Evolutionary conservation across 768 basidiomycete species (phyloP).

Genomic region (Psilocybe cubensis): DNA sequence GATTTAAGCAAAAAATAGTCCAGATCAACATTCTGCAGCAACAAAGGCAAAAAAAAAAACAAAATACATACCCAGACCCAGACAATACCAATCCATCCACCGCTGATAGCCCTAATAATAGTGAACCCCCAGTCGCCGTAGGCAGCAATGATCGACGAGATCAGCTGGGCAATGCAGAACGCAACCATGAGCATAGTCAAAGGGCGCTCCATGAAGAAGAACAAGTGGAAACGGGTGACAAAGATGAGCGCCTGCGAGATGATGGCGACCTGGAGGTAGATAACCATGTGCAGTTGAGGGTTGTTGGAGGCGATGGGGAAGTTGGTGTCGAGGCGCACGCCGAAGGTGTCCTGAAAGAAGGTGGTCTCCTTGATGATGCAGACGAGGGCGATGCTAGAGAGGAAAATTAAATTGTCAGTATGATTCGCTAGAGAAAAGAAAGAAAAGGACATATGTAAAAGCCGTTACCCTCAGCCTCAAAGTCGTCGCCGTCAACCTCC

Average conservation of each 20-base stretch:
- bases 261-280: conserved; percentile 97
- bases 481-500: conserved; percentile 83
- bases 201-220: conserved; percentile 97
- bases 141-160: conserved; percentile 94
- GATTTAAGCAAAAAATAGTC: conserved; percentile 54
- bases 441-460: conserved; percentile 73
- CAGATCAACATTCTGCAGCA: conserved; percentile 12
- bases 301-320: conserved; percentile 58
- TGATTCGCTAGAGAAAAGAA: neutral
- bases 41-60: neutral
- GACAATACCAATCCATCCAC: conserved; percentile 95
- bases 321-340: conserved; percentile 54
- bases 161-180: conserved; percentile 91
- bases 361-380: conserved; percentile 82
- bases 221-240: conserved; percentile 90
- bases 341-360: conserved; percentile 91
- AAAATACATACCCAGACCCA: conserved; percentile 86
- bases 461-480: conserved; percentile 89
- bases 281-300: conserved; percentile 78
- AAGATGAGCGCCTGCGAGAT: conserved; percentile 99
- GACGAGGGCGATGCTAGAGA: conserved; percentile 69
- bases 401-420: conserved; percentile 13
- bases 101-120: conserved; percentile 74
- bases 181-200: conserved; percentile 88
- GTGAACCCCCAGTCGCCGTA: conserved; percentile 97